Base-by-base conservation (phyloP, 2,329 filamentous ascomycete genomes). In the Colletotrichum navitas region DNA sequence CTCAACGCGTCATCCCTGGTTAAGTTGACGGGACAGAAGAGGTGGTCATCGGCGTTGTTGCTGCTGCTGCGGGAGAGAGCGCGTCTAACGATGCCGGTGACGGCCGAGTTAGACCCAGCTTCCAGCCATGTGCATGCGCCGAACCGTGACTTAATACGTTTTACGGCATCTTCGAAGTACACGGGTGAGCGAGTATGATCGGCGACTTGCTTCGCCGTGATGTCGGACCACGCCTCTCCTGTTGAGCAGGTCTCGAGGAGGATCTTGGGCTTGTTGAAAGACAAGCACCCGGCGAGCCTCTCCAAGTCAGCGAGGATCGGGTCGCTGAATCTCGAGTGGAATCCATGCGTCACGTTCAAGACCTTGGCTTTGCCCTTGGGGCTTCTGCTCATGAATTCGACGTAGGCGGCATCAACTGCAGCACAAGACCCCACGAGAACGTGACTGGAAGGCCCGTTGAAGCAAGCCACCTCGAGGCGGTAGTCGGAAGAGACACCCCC, bases 21-120 rank as follows among this genome's bases (percentile, higher is more conserved):
- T 16, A 43, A 43, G 39, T 43, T 43, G 14, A 43, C 39, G 5
- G 39, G 39, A 18, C 39, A 43, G 39, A 43, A 43, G 1, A 43
- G 39, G 39, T 43, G 39, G 39, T 43, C 39, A 43, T 18, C 14
- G 32, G 32, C 32, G 39, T 18, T 18, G 39, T 18, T n/a, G n/a
- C n/a, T 18, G 39, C 14, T 6, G 39, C 16, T 18, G 16, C 16
- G 2, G 14, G 39, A 43, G 1, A 43, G 39, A 16, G 39, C 39
- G 14, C 39, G 39, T 43, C 16, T 39, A 39, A 16, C 21, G 29
- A 56, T 56, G 54, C 18, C 8, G 29, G 32, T 56, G 10, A 56
- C 54, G 10, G 54, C 29, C 21, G 54, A 56, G 34, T 56, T 36
- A 14, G 32, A 56, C 54, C 54, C 54, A 24, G 54, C 54, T 56